These are phyloP conservation scores for Penicillium sp. DNA, from an alignment of 2,329 filamentous ascomycete species.

Conservation along the genomic window DNA sequence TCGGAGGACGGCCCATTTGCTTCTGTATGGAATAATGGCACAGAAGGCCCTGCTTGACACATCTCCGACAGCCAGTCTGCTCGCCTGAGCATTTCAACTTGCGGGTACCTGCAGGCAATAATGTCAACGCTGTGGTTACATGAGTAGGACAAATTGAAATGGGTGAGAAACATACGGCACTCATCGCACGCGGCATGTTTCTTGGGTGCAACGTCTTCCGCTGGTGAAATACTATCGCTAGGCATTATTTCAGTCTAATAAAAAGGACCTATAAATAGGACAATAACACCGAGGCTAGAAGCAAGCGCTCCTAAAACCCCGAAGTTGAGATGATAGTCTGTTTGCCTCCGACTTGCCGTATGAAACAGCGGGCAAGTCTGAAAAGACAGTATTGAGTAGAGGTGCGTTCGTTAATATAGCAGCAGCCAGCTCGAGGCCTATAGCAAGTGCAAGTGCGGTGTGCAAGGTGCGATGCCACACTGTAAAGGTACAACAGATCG, in stretches of 20 bases:
- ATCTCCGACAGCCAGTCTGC: constrained; percentile 39
- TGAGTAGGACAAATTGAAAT: not conserved
- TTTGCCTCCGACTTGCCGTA: not conserved
- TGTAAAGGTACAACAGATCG: too few species aligned
- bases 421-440: not conserved
- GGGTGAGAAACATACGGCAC: constrained; percentile 38
- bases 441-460: not conserved
- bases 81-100: constrained; percentile 49
- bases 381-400: not conserved
- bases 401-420: too few species aligned
- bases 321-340: not conserved
- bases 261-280: not conserved
- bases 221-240: constrained; percentile 1
- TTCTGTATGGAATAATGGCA: constrained; percentile 48
- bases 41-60: constrained; percentile 36
- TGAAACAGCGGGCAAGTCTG: not conserved
- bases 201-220: constrained; percentile 28
- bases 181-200: constrained; percentile 48
- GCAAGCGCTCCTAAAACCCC: not conserved
- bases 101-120: constrained; percentile 35
- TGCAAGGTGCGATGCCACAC: not conserved
- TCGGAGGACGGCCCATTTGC: constrained; percentile 46
- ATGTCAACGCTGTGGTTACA: constrained; percentile 14
- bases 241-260: constrained; percentile 2
- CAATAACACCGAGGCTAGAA: not conserved